Evolutionary conservation across 768 basidiomycete species (phyloP).

Genomic region (Leccinum barrowsii): DNA sequence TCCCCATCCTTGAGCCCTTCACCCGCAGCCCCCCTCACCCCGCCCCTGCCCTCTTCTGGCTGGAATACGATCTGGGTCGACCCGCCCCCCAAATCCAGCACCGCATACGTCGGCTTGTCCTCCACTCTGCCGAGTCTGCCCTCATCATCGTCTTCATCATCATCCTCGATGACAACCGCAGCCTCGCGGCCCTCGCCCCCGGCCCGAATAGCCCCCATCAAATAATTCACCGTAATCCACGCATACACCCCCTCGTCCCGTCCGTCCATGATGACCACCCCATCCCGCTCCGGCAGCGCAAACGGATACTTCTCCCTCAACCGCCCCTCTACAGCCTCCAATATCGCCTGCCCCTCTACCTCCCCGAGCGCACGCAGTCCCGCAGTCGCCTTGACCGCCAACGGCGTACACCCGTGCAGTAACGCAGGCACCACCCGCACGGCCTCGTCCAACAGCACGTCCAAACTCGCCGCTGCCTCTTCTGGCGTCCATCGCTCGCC

Average conservation of each 20-base stretch:
- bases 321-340: conserved; percentile 65
- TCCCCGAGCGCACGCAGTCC: conserved; percentile 73
- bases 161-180: conserved; percentile 15
- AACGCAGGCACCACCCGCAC: conserved; percentile 66
- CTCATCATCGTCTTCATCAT: not conserved
- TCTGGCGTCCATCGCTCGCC: conserved; percentile 37
- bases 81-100: conserved; percentile 94
- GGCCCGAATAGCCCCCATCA: conserved; percentile 68
- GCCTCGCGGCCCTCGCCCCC: conserved; percentile 39
- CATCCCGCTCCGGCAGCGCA: conserved; percentile 51
- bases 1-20: conserved; percentile 69
- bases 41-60: conserved; percentile 55
- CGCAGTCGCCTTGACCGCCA: conserved; percentile 92
- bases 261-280: conserved; percentile 91
- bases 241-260: conserved; percentile 97
- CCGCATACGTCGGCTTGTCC: conserved; percentile 61
- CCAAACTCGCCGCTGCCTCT: conserved; percentile 75
- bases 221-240: conserved; percentile 97
- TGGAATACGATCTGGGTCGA: conserved; percentile 98
- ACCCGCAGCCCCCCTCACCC: conserved; percentile 29
- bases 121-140: not conserved
- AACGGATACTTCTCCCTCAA: conserved; percentile 68
- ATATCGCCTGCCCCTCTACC: conserved; percentile 61
- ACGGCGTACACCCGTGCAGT: conserved; percentile 68
- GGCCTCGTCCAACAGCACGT: conserved; percentile 79